Conservation (phyloP, 2,329 filamentous ascomycete genomes). For the Aspergillus sp. region DNA sequence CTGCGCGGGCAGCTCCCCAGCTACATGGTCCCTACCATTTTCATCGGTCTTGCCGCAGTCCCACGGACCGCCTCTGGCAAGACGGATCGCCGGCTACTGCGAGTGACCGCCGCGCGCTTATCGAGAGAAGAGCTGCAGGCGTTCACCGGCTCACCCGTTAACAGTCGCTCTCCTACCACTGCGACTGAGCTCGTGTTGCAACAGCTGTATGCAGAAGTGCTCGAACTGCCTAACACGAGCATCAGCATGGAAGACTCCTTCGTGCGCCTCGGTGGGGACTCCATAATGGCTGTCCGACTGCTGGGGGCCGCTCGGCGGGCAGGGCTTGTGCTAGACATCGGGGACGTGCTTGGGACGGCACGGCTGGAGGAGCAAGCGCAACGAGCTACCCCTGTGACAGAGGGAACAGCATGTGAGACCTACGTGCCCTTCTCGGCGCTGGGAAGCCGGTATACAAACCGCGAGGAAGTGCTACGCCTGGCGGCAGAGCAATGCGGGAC, state of each 20-base stretch:
- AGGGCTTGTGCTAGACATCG: no score
- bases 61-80: neutral
- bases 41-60: neutral
- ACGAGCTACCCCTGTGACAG: no score
- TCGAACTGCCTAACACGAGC: neutral
- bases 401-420: no score
- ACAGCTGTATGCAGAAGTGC: neutral
- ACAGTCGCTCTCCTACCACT: neutral
- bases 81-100: neutral
- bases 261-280: neutral
- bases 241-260: neutral
- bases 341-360: no score
- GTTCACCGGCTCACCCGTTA: neutral
- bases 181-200: neutral
- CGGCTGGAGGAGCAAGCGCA: no score
- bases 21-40: conserved; percentile 1
- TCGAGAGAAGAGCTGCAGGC: neutral
- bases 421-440: no score
- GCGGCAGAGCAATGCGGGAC: neutral
- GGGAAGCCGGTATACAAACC: no score
- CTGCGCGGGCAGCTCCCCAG: neutral
- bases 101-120: neutral
- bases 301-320: neutral
- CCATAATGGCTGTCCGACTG: neutral
- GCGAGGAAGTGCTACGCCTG: neutral